phyloP scores from a whole-genome alignment of 2,329 filamentous ascomycete species.

The Monosporascus sp. region DNA sequence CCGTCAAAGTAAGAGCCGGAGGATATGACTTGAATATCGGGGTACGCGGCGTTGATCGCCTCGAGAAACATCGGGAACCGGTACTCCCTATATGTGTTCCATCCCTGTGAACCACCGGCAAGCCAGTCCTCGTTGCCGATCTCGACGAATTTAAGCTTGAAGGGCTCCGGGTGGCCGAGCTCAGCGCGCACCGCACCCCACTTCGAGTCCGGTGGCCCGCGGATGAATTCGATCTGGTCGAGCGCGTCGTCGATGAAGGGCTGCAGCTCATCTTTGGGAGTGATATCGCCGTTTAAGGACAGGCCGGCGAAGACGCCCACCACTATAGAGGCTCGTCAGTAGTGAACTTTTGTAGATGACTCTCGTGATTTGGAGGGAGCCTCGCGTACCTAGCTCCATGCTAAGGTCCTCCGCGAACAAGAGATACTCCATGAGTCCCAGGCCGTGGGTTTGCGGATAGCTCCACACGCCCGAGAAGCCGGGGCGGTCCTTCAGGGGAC shows the following conservation, averaged over 20 bases:
- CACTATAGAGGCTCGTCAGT: slow-evolving; percentile 25
- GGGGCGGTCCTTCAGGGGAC: slow-evolving; percentile 48
- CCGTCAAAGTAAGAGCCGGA: slow-evolving; percentile 41
- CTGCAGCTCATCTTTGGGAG: slow-evolving; percentile 45
- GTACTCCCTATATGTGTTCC: slow-evolving; percentile 45
- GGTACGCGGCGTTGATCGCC: slow-evolving; percentile 51
- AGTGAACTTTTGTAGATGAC: not conserved
- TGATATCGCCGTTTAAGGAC: slow-evolving; percentile 47
- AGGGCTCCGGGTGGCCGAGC: slow-evolving; percentile 58
- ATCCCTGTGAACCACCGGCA: slow-evolving; percentile 40
- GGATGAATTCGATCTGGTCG: slow-evolving; percentile 59
- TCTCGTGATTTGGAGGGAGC: too few relatives aligned
- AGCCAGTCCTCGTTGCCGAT: slow-evolving; percentile 66
- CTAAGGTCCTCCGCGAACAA: slow-evolving; percentile 55
- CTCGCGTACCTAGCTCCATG: slow-evolving; percentile 41
- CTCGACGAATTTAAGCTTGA: slow-evolving; percentile 56
- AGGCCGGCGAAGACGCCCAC: slow-evolving; percentile 55
- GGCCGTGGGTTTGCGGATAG: slow-evolving; percentile 57
- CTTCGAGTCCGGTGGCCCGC: slow-evolving; percentile 45
- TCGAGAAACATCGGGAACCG: slow-evolving; percentile 56
- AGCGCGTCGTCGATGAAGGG: slow-evolving; percentile 55
- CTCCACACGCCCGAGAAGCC: slow-evolving; percentile 53
- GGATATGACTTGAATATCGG: slow-evolving; percentile 51
- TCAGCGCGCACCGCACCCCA: slow-evolving; percentile 54
- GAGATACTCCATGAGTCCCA: slow-evolving; percentile 59